phyloP scores from a whole-genome alignment of 345 rosid genomes.

The Moringa oleifera region DNA sequence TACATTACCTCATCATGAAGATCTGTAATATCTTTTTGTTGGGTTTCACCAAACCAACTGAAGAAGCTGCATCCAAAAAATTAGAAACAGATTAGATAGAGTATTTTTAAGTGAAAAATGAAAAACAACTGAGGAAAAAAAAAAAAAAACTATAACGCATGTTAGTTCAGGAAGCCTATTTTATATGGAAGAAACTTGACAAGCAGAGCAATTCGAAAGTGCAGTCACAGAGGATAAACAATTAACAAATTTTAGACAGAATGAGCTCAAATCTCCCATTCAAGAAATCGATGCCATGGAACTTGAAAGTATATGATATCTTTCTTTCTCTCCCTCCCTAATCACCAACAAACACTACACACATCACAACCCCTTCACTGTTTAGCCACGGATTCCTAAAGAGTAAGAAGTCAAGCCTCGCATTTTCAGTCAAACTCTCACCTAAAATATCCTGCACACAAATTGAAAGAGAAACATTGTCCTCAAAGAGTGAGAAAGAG shows the following conservation, averaged over 20 bases:
- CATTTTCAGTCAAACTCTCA: neutral
- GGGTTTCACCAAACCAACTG: slow-evolving; percentile 64
- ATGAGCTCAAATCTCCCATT: neutral
- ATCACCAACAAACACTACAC: neutral
- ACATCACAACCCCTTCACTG: no score
- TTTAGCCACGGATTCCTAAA: neutral
- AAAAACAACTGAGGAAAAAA: neutral
- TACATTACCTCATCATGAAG: slow-evolving; percentile 67
- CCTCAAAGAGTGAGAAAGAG: neutral
- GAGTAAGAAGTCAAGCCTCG: neutral
- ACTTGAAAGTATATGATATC: neutral
- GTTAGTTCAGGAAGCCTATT: neutral
- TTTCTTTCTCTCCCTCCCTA: no score
- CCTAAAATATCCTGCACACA: neutral
- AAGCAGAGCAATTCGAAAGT: neutral
- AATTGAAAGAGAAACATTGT: neutral
- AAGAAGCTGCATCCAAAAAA: slow-evolving; percentile 60
- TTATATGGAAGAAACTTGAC: neutral
- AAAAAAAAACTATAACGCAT: neutral
- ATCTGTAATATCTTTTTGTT: slow-evolving; percentile 47
- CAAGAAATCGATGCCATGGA: neutral
- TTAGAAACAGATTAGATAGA: neutral
- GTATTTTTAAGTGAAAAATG: neutral
- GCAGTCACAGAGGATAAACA: neutral
- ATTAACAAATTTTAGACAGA: no score